Evolutionary conservation across 1,284 basidiomycete genomes (phyloP).

Genomic region (Nidula niveotomentosa): DNA sequence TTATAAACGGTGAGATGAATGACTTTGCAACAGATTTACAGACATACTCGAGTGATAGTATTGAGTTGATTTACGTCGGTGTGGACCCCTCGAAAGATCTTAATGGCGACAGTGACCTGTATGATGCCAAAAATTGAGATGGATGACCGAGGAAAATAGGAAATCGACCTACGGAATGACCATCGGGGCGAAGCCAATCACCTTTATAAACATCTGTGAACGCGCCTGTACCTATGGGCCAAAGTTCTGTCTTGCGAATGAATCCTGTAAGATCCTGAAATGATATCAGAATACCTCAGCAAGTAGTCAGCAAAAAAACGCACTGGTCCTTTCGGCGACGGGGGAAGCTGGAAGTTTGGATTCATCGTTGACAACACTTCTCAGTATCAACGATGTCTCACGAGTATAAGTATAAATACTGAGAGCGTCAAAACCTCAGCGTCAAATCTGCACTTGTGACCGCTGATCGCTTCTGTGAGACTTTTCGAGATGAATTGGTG

Average conservation of each 20-base stretch:
- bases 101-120: not conserved
- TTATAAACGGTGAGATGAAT: not conserved
- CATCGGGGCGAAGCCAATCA: not conserved
- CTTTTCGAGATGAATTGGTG: no score
- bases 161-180: not conserved
- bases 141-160: not conserved
- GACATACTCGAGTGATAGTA: not conserved
- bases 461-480: no score
- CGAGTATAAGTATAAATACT: no score
- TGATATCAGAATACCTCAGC: not conserved
- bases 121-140: not conserved
- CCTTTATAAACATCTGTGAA: not conserved
- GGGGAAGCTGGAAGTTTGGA: no score
- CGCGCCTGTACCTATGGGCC: not conserved
- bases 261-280: not conserved
- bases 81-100: not conserved
- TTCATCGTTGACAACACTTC: no score
- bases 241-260: not conserved
- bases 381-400: no score
- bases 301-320: constrained; percentile 9
- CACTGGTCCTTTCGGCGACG: not conserved
- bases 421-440: no score
- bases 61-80: not conserved
- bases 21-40: not conserved
- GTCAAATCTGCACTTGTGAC: no score